Evolutionary conservation across 257 asterid species (phyloP).

Genomic region (Gynochthodes officinalis): DNA sequence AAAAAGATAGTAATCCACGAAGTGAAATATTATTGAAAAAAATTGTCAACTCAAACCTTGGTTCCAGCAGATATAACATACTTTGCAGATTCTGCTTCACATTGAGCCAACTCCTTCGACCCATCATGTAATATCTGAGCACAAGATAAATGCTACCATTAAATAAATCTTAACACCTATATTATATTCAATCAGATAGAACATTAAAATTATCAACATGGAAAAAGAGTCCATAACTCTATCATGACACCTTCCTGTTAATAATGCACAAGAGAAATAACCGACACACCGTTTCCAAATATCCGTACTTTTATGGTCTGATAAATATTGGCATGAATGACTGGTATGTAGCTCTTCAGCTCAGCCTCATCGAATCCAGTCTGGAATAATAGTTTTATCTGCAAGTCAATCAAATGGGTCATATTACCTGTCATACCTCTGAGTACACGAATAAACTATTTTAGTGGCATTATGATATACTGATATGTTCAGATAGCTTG

Average conservation of each 20-base stretch:
- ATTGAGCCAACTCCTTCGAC: constrained; percentile 77
- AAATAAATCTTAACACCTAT: background rate
- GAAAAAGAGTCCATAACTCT: constrained; percentile 20
- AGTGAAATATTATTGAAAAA: constrained; percentile 1
- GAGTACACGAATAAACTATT: constrained; percentile 6
- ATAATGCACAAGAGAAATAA: constrained; percentile 49
- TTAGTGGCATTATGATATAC: background rate
- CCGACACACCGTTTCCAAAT: constrained; percentile 81
- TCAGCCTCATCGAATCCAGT: constrained; percentile 96
- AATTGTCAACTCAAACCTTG: constrained; percentile 52
- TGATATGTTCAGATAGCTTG: constrained; percentile 28
- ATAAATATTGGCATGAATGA: constrained; percentile 97
- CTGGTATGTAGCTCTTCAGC: constrained; percentile 82
- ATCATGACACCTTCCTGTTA: constrained; percentile 31
- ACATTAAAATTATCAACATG: background rate
- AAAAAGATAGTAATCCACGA: background rate
- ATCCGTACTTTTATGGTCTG: constrained; percentile 99
- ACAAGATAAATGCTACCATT: constrained; percentile 8
- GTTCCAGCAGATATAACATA: constrained; percentile 64
- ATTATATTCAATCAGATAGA: background rate
- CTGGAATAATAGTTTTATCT: constrained; percentile 96
- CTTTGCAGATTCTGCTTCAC: constrained; percentile 55
- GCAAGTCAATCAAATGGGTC: constrained; percentile 31
- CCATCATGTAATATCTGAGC: constrained; percentile 84
- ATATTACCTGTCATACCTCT: background rate